Percentiles rank a stretch among this genome's conserved stretches.
These are phyloP conservation scores for Trichosanthes cucumerina DNA, from an alignment of 306 rosid genomes.

Conservation along the genomic window DNA sequence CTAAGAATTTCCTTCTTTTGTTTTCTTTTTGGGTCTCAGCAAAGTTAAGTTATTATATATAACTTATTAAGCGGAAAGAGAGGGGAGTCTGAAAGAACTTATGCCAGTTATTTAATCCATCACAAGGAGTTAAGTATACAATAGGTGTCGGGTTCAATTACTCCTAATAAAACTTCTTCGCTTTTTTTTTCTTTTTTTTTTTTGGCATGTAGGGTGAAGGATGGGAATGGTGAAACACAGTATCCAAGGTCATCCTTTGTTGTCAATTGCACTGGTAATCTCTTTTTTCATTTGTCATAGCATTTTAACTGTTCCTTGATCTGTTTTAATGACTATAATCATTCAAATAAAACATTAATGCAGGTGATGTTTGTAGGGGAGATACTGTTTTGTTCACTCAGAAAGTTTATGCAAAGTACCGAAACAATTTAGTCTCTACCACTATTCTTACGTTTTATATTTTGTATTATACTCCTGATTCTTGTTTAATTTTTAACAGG, in stretches of 20 bases:
- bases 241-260: constrained; percentile 60
- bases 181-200: background rate
- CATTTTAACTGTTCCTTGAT: background rate
- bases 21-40: background rate
- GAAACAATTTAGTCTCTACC: constrained; percentile 9
- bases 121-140: background rate
- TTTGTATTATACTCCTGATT: constrained; percentile 5
- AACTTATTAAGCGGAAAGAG: background rate
- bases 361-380: constrained; percentile 83
- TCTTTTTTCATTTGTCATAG: background rate
- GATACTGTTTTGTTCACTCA: constrained; percentile 67
- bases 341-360: constrained; percentile 8
- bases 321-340: background rate
- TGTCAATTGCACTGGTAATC: constrained; percentile 59
- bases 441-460: constrained; percentile 1
- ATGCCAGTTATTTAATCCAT: background rate
- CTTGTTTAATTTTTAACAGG: constrained; percentile 26
- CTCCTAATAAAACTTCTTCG: background rate
- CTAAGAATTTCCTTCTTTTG: background rate
- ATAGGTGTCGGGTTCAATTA: background rate
- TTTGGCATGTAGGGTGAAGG: constrained; percentile 34
- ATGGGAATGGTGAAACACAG: constrained; percentile 40
- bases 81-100: background rate
- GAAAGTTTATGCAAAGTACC: constrained; percentile 57
- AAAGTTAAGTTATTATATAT: background rate